Evolutionary conservation across 768 basidiomycete genomes (phyloP), one percentile per base, ranked within the genome.

Genomic region (Suillus occidentalis): DNA sequence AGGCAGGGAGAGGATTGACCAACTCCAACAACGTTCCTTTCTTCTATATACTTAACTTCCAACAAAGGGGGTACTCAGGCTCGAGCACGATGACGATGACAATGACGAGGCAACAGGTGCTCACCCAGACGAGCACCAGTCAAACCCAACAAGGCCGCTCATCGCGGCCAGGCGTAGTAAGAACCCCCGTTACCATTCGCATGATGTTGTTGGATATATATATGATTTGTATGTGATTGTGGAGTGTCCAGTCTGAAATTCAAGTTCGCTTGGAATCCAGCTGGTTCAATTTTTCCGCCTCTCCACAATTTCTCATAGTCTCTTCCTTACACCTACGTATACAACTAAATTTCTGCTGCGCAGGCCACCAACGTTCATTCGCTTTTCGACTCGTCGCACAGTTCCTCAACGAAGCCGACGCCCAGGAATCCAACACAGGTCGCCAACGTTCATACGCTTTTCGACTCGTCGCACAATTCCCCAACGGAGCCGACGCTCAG

Each of bases 281-380:
- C 13, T 40, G 34, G 53, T 60, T 36, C 14, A 43, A 36, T 53
- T 52, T 28, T 18, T 53, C 43, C 62, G 10, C 22, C 31, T 1
- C 40, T 8, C 31, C 39, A 45, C 25, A 28, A 28, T 3, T 52
- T 52, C 50, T 52, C 53, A 36, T 36, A 56, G 53, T 28, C 43
- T 42, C 42, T 34, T 57, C 14, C n/a, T 40, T 61, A n/a, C 60
- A 28, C 65, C 61, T 62, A 25, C 47, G 6, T 59, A 31, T 10
- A 50, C 43, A 64, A 55, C 47, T 65, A 53, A 61, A 36, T 37
- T 55, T 36, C 75, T 72, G 70, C 75, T 70, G 66, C 63, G 72
- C 77, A 81, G 76, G 77, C 74, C 75, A 65, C 47, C 62, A 71
- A 81, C 80, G 65, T 76, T 79, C 81, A 67, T 72, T 79, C 78